phyloP scores from a whole-genome alignment of 2,329 filamentous ascomycete genomes.

The Ceratocystis eucalypticola region DNA sequence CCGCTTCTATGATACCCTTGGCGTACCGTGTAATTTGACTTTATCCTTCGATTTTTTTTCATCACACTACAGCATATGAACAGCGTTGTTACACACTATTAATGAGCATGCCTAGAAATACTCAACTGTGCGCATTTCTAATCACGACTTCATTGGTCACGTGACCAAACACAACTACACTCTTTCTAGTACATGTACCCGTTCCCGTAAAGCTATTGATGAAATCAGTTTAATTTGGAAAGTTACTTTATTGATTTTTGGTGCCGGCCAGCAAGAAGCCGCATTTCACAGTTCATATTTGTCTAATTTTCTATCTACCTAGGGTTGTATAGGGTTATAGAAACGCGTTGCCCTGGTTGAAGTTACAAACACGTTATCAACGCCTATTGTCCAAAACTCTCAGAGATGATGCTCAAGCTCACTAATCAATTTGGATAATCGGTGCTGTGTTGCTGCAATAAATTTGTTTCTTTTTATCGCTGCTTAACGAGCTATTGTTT shows the following conservation, averaged over 20 bases:
- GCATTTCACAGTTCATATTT: too few species aligned
- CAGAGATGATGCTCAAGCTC: too few species aligned
- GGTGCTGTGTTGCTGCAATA: too few species aligned
- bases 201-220: too few species aligned
- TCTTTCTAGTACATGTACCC: too few species aligned
- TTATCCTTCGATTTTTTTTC: background rate
- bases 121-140: too few species aligned
- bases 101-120: background rate
- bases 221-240: too few species aligned
- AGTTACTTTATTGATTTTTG: too few species aligned
- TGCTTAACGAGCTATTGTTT: background rate
- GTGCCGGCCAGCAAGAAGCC: too few species aligned
- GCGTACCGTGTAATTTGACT: background rate
- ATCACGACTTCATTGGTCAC: too few species aligned
- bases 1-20: background rate
- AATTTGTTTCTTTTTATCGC: background rate
- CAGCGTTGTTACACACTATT: background rate
- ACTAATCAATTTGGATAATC: too few species aligned
- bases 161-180: too few species aligned
- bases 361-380: background rate
- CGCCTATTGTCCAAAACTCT: background rate
- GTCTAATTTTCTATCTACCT: background rate
- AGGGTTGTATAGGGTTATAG: background rate
- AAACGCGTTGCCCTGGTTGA: slow-evolving; percentile 3
- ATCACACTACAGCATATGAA: background rate